Conservation (phyloP, 2,329 filamentous ascomycete species). For the Trichoderma gracile region DNA sequence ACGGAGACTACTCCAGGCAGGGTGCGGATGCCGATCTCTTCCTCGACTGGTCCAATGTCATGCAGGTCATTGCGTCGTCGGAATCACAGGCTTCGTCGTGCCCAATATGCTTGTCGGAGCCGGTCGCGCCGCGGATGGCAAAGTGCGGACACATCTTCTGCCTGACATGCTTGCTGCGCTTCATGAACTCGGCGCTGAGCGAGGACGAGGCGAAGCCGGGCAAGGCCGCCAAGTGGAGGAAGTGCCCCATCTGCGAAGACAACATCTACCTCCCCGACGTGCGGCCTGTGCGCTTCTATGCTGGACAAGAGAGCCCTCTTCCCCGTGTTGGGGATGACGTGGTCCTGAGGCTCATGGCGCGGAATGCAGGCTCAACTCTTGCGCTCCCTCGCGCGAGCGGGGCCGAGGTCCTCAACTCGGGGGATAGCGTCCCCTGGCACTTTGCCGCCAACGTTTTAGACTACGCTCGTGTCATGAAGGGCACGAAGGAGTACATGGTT, state of each 20-base stretch:
- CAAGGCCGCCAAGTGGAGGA: slow-evolving; percentile 81
- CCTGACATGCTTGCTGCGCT: slow-evolving; percentile 86
- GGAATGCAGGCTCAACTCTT: slow-evolving; percentile 77
- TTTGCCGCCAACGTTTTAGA: slow-evolving; percentile 92
- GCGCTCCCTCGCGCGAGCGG: slow-evolving; percentile 81
- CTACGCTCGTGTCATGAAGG: slow-evolving; percentile 94
- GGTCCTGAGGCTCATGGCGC: slow-evolving; percentile 80
- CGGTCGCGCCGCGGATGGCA: slow-evolving; percentile 93
- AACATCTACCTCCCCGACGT: slow-evolving; percentile 89
- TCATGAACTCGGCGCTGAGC: slow-evolving; percentile 81
- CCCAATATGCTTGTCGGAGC: slow-evolving; percentile 90
- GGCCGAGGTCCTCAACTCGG: slow-evolving; percentile 65
- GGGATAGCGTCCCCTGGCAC: slow-evolving; percentile 88
- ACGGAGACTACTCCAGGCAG: slow-evolving; percentile 75
- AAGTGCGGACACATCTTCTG: slow-evolving; percentile 98
- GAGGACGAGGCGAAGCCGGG: slow-evolving; percentile 68
- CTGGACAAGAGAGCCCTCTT: slow-evolving; percentile 78
- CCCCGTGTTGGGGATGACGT: slow-evolving; percentile 86
- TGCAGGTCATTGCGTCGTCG: slow-evolving; percentile 88
- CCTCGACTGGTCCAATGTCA: slow-evolving; percentile 84
- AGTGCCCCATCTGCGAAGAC: slow-evolving; percentile 95
- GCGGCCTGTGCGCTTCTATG: slow-evolving; percentile 86
- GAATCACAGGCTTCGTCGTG: slow-evolving; percentile 87
- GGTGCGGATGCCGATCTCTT: slow-evolving; percentile 84
- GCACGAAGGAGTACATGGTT: slow-evolving; percentile 82